Conservation (phyloP, 176 grass and related monocot species). For the Oryza longistaminata region DNA sequence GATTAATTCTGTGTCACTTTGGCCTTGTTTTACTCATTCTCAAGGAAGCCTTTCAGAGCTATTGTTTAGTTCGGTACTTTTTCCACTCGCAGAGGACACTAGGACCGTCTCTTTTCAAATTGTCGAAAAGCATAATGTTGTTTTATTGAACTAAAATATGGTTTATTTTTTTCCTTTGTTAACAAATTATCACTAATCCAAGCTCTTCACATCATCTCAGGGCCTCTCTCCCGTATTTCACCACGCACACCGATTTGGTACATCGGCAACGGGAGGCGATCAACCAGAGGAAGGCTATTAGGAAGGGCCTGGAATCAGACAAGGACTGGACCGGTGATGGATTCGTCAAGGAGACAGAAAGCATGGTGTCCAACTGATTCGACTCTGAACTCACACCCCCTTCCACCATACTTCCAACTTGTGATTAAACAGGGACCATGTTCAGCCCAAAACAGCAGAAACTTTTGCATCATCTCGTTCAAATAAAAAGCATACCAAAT, state of each 20-base stretch:
- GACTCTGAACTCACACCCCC: background rate
- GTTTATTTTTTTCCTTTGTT: background rate
- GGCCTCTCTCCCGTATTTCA: conserved; percentile 85
- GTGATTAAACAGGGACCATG: conserved; percentile 24
- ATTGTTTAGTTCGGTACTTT: conserved; percentile 1
- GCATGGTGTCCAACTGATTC: conserved; percentile 95
- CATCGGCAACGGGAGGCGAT: conserved; percentile 78
- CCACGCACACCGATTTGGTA: conserved; percentile 88
- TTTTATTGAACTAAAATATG: conserved; percentile 1
- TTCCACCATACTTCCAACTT: conserved; percentile 42
- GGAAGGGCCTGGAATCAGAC: conserved; percentile 80
- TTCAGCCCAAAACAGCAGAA: background rate
- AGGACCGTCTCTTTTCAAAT: background rate
- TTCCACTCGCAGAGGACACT: background rate
- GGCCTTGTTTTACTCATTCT: conserved; percentile 22
- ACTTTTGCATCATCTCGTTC: conserved; percentile 25
- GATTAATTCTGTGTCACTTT: conserved; percentile 36
- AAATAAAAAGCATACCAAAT: conserved; percentile 43
- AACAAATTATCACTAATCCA: background rate
- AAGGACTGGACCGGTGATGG: conserved; percentile 99
- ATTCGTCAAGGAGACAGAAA: conserved; percentile 87
- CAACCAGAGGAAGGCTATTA: conserved; percentile 78
- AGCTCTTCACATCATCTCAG: conserved; percentile 36
- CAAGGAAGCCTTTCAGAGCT: conserved; percentile 22
- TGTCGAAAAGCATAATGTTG: background rate